Base-by-base conservation (phyloP, 106 monocot genomes). In the Dendrobium huoshanense region DNA sequence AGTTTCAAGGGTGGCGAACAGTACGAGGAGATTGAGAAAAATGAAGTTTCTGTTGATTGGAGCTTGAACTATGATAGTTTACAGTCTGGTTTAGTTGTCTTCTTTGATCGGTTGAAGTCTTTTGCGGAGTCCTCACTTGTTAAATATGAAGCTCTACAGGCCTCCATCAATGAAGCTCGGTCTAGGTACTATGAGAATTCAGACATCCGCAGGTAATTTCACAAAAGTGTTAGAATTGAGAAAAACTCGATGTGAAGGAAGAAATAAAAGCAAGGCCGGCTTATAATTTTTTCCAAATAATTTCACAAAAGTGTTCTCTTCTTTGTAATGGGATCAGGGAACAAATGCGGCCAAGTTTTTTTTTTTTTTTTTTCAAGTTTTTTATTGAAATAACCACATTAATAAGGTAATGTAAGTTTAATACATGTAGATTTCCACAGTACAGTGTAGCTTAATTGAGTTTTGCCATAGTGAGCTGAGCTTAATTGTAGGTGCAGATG, bases 81-180 rank as follows among this genome's bases (percentile, higher is more conserved):
- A 75, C 94, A 90, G 68, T 84, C 82, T 13, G 47, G 83, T 13
- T 65, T 99, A 79, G 80, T 45, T 22, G 77, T 76, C 16, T 80
- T 95, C 18, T 81, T 99, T 13, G 83, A 79, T 78, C 77, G 82
- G 75, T 80, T 99, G 78, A 83, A 77, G 77, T 74, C 49, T 17
- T 93, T 91, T 79, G 87, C 98, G 3, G 86, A 86, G 55, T 55
- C 75, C 20, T 95, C 98, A 9, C 73, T 89, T 75, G 72, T 33
- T 27, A 89, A 85, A 55, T 99, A 95, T 79, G 81, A 77, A 25
- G 40, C 47, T 58, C 92, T 99, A 16, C 75, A 83, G 40, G 41
- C 55, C 13, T 45, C 78, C 3, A 86, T 93, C 43, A 29, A 24
- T 19, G 54, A 79, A 5, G 91, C 88, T 27, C 65, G 59, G 65